phyloP scores from a whole-genome alignment of 768 basidiomycete genomes.

The Mycena sanguinolenta region DNA sequence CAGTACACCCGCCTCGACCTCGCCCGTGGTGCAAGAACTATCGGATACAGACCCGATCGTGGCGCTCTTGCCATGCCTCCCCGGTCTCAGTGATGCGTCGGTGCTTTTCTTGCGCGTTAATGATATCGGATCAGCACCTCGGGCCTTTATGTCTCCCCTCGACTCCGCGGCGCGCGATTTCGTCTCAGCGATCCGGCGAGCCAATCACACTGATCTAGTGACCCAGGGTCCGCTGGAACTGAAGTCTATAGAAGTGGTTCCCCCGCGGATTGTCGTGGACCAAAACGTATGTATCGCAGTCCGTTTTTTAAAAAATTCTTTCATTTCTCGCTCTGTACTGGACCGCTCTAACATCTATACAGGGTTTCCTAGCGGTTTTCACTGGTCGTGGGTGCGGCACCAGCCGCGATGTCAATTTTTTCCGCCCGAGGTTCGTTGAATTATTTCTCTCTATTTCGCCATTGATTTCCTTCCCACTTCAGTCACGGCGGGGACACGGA shows the following conservation, averaged over 20 bases:
- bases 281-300: conserved; percentile 32
- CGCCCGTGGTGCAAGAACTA: neutral
- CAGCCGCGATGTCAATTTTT: conserved; percentile 46
- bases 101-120: conserved; percentile 31
- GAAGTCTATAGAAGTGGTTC: conserved; percentile 41
- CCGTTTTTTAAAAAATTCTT: neutral
- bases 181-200: conserved; percentile 35
- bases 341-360: neutral
- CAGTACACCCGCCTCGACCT: neutral
- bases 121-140: conserved; percentile 29
- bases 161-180: conserved; percentile 43
- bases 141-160: conserved; percentile 22
- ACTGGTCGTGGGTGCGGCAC: conserved; percentile 46
- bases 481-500: conserved; percentile 45
- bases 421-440: conserved; percentile 43
- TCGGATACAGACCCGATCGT: neutral
- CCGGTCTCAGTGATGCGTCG: conserved; percentile 19
- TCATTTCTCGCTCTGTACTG: neutral
- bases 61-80: conserved; percentile 1
- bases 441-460: too few species aligned
- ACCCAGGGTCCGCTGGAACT: conserved; percentile 43
- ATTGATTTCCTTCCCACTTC: too few species aligned
- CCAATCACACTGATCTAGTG: conserved; percentile 42
- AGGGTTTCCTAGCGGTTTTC: conserved; percentile 47
- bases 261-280: conserved; percentile 47